Percentiles rank a stretch among this genome's conserved stretches.
These are phyloP conservation scores for Lentithecium fluviatile DNA, from an alignment of 495 filamentous ascomycete genomes.

Conservation along the genomic window DNA sequence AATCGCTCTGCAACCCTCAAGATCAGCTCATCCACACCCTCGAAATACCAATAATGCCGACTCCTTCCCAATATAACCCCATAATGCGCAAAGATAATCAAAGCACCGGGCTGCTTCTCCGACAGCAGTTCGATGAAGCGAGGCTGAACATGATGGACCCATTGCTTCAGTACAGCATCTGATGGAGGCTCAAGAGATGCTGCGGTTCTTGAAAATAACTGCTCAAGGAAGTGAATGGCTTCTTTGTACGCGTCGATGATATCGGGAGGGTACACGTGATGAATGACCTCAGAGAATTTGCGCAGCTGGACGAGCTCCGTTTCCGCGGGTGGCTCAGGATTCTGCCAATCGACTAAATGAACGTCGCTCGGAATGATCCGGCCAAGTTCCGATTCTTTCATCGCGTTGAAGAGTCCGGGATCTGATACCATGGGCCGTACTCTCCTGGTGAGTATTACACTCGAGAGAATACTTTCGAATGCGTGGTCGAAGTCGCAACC, in stretches of 20 bases:
- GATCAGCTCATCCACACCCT: conserved; percentile 10
- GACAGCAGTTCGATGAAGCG: conserved; percentile 27
- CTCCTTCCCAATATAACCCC: conserved; percentile 14
- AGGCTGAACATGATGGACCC: conserved; percentile 7
- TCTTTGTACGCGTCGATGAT: conserved; percentile 21
- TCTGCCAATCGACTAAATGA: conserved; percentile 4
- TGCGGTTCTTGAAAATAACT: neutral
- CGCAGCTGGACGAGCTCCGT: conserved; percentile 13
- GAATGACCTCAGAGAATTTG: conserved; percentile 8
- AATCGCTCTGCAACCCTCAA: conserved; percentile 10
- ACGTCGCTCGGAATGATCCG: conserved; percentile 17
- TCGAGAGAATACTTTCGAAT: conserved; percentile 12
- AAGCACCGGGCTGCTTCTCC: conserved; percentile 23
- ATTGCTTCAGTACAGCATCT: conserved; percentile 13
- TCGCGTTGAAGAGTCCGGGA: neutral
- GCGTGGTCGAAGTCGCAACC: neutral
- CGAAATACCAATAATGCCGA: conserved; percentile 19
- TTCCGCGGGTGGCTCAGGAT: neutral
- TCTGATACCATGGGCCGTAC: conserved; percentile 13
- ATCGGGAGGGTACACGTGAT: conserved; percentile 14
- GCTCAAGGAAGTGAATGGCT: conserved; percentile 18
- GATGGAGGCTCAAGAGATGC: conserved; percentile 1
- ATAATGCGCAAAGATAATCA: conserved; percentile 32
- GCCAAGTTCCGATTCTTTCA: conserved; percentile 7
- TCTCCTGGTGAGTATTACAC: conserved; percentile 15